phyloP scores from a whole-genome alignment of 306 rosid species.

The Ammopiptanthus mongolicus region DNA sequence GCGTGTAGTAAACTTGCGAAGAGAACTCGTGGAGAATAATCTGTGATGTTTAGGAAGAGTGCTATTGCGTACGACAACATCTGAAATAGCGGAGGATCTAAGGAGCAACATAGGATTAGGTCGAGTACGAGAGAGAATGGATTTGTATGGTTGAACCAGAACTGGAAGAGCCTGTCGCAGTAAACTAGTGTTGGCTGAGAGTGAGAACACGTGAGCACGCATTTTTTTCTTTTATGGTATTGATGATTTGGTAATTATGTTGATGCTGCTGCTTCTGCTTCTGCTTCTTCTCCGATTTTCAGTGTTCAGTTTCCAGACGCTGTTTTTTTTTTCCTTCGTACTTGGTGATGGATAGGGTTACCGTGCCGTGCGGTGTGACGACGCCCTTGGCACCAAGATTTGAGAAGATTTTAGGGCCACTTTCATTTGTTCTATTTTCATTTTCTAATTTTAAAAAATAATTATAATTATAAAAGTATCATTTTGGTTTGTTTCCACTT shows the following conservation, averaged over 20 bases:
- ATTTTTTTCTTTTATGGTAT: not conserved
- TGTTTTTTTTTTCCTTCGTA: not conserved
- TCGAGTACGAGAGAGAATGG: constrained; percentile 8
- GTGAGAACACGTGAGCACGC: constrained; percentile 26
- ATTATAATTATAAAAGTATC: too few species aligned
- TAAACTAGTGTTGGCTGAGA: constrained; percentile 26
- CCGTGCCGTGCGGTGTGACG: not conserved
- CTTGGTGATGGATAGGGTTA: not conserved
- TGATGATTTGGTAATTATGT: not conserved
- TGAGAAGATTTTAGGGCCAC: too few species aligned
- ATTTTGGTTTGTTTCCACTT: too few species aligned
- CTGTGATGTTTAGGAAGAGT: not conserved
- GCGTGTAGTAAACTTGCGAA: constrained; percentile 38
- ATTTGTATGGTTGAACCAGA: constrained; percentile 13
- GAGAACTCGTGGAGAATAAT: not conserved
- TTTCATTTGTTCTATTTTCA: too few species aligned
- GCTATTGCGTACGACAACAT: not conserved
- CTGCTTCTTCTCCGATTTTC: not conserved
- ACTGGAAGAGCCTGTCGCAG: constrained; percentile 38
- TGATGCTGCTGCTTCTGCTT: not conserved
- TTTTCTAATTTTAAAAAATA: too few species aligned
- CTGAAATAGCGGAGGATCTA: constrained; percentile 1
- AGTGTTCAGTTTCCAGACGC: not conserved
- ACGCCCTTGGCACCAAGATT: too few species aligned
- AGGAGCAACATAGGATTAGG: not conserved